phyloP scores from a whole-genome alignment of 2,329 filamentous ascomycete species.

The Ophiocordyceps camponoti-rufipedis region DNA sequence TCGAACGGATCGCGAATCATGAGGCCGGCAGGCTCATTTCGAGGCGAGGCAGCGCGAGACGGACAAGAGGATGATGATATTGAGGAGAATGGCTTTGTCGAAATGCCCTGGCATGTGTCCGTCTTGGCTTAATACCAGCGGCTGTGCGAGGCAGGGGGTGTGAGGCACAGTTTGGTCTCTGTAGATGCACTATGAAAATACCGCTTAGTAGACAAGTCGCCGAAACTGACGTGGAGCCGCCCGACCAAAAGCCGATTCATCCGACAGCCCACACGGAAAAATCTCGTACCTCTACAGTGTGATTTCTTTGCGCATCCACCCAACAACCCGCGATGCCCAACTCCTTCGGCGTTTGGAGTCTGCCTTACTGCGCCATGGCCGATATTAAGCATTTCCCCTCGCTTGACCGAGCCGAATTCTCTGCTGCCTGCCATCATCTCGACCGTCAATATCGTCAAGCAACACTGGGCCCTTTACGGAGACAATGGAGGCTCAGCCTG shows the following conservation, averaged over 20 bases:
- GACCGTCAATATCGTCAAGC: constrained; percentile 40
- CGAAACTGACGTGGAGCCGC: background rate
- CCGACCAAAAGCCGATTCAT: background rate
- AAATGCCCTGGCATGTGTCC: background rate
- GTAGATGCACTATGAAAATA: background rate
- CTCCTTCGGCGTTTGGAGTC: background rate
- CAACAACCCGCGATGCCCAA: background rate
- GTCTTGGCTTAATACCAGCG: background rate
- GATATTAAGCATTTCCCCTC: constrained; percentile 40
- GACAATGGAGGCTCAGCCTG: constrained; percentile 34
- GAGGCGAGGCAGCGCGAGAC: constrained; percentile 1
- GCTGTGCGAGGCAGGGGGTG: background rate
- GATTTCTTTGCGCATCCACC: background rate
- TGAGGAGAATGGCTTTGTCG: background rate
- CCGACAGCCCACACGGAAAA: background rate
- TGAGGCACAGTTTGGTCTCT: background rate
- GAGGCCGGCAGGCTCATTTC: constrained; percentile 12
- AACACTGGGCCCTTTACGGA: constrained; percentile 33
- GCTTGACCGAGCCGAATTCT: constrained; percentile 42
- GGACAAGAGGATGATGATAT: background rate
- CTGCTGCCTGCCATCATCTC: constrained; percentile 43
- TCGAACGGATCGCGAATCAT: constrained; percentile 28
- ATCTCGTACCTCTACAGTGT: background rate
- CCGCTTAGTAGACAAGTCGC: background rate
- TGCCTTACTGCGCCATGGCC: constrained; percentile 1